Base-by-base conservation (phyloP, 371 early-diverging fungal species). In the Chytridiales sp. region DNA sequence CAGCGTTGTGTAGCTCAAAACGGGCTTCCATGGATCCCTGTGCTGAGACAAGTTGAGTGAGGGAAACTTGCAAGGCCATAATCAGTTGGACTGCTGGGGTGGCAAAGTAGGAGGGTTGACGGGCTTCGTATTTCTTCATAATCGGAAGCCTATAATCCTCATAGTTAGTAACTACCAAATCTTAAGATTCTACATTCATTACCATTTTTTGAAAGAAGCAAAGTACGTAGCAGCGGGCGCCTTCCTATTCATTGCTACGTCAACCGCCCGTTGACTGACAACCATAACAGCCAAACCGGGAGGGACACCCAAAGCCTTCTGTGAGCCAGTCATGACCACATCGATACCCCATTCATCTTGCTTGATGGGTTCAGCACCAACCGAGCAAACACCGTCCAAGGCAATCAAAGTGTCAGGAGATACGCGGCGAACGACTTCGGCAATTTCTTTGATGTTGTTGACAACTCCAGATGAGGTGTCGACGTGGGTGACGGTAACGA, bases 51-150 rank as follows among this genome's bases (percentile, higher is more conserved):
- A 96, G 80, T 69, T 90, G 89, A 68, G 82, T 82, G 61, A 97
- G 84, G 48, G 91, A 86, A 22, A 84, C 81, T 68, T 92, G 80
- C 42, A 97, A 87, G 34, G 96, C 94, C 71, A 87, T 82, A 71
- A 97, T 83, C 57, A 90, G 82, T 79, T 94, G 94, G 43, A 97
- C 98, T 46, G 95, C 88, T 15, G 98, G 98, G n/a, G 98, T 97
- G 57, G 94, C 95, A 79, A 96, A 97, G 79, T 97, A 97, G 47
- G 85, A 82, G 30, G 92, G 89, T 64, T 89, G 87, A 65, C 94
- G 87, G 6, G 87, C 83, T 77, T 95, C 95, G 70, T 95, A 97
- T 21, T 92, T 88, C 56, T 87, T 72, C 95, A 95, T 95, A 71
- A 97, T 91, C 70, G 85, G 71, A 15, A 68, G 51, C 56, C 56